Conservation (phyloP, 202 grass and related monocot species). For the Tripidium arundinaceum region DNA sequence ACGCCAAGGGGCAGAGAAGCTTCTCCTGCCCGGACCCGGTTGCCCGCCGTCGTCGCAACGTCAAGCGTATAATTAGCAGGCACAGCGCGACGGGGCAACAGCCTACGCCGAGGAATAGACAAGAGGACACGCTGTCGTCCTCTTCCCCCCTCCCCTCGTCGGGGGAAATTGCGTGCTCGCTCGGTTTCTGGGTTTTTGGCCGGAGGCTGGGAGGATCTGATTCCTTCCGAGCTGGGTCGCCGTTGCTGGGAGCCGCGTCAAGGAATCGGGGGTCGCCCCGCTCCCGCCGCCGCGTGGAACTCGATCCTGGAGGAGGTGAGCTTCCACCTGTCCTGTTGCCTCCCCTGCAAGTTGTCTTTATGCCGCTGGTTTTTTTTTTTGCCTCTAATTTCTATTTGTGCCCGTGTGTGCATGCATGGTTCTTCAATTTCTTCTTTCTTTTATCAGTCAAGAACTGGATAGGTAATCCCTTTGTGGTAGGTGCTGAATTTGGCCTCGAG, state of each 20-base stretch:
- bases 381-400: not conserved
- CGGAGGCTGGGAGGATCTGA: not conserved
- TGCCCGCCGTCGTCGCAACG: not conserved
- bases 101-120: constrained; percentile 5
- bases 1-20: constrained; percentile 13
- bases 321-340: not conserved
- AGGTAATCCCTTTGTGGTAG: not conserved
- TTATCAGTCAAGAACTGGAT: not conserved
- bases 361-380: not conserved
- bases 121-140: constrained; percentile 16
- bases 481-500: not conserved
- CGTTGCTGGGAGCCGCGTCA: not conserved
- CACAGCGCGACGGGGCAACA: constrained; percentile 11
- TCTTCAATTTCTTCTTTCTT: not conserved
- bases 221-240: not conserved
- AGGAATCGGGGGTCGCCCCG: not conserved
- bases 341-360: not conserved
- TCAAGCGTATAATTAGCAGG: constrained; percentile 10
- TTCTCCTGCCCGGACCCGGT: not conserved
- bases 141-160: not conserved
- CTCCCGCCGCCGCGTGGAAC: not conserved
- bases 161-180: not conserved
- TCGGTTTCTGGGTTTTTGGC: constrained; percentile 12
- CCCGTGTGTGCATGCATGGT: not conserved
- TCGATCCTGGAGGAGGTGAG: constrained; percentile 16